Evolutionary conservation across 805 yeast genomes (phyloP), one percentile per base, ranked within the genome.

Genomic region (Candida insectorum): DNA sequence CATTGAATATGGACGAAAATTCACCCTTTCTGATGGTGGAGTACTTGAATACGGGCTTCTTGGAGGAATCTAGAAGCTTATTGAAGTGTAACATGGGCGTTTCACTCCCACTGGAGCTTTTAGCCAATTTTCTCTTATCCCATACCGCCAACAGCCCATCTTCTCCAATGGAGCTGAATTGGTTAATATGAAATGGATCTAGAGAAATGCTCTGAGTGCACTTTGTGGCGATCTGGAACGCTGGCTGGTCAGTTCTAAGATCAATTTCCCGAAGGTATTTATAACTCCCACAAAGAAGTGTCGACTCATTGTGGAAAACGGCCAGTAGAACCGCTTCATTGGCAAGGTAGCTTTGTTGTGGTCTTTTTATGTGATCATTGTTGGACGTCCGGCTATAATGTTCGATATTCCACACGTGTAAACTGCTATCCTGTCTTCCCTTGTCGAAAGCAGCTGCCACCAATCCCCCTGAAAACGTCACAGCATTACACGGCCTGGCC

Each of bases 61-160:
- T 68, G 8, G 79, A 63, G 5, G 77, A 72, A 35, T 81, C 86
- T 26, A 81, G 62, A 19, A 82, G 57, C 46, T 80, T 81, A 36
- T 70, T 71, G 45, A 83, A 83, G 13, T 73, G 69, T 22, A 83
- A 52, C 9, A 77, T 52, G 0, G 89, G 88, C 3, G 71, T 64
- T 13, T 79, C 81, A 11, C 28, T 32, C 26, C 36, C 38, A 10
- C 45, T 26, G 24, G 39, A 48, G 47, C 48, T 54, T 15, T 56
- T 47, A 0, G 67, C 55, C 28, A 85, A 52, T 43, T 73, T 79
- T 43, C 95, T 65, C 42, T 86, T 69, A 53, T 85, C 95, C 85
- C 89, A 89, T 6, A 89, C 67, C 0, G 91, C 81, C 31, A 88
- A 60, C 0, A 93, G 75, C 2, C 96, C 95, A 49, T 85, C 91